phyloP scores from a whole-genome alignment of 2,329 filamentous ascomycete species.

The Verticillium nubilum region DNA sequence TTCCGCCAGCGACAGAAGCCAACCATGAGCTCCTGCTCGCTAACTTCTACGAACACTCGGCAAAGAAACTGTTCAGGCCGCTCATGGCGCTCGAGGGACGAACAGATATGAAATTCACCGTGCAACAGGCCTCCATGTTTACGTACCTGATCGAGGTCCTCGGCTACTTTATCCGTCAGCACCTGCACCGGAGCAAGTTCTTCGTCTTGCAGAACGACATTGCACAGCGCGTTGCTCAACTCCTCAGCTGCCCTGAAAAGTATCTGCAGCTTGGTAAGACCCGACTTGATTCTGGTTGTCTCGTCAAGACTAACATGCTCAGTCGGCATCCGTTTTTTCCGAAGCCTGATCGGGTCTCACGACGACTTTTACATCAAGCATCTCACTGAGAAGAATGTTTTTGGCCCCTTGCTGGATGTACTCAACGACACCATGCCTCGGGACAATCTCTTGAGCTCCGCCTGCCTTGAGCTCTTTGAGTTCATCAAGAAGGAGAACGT shows the following conservation, averaged over 20 bases:
- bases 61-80: conserved; percentile 79
- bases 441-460: conserved; percentile 90
- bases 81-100: conserved; percentile 72
- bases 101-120: conserved; percentile 63
- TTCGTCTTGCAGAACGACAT: conserved; percentile 81
- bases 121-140: conserved; percentile 85
- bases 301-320: not conserved
- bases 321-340: conserved; percentile 93
- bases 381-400: conserved; percentile 72
- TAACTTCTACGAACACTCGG: conserved; percentile 85
- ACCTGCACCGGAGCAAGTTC: conserved; percentile 78
- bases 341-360: conserved; percentile 75
- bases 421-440: conserved; percentile 80
- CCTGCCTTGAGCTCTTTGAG: conserved; percentile 90
- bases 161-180: conserved; percentile 88
- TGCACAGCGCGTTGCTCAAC: conserved; percentile 71
- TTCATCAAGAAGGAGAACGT: conserved; percentile 78
- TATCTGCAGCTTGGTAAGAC: conserved; percentile 82
- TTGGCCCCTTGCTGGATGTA: conserved; percentile 80
- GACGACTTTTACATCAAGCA: conserved; percentile 90
- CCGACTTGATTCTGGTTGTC: not conserved
- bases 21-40: conserved; percentile 83
- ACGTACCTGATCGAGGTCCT: conserved; percentile 88
- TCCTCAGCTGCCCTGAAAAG: conserved; percentile 81
- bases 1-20: conserved; percentile 50